Base-by-base conservation (phyloP, 2,329 filamentous ascomycete species). In the Colletotrichum graminicola region DNA sequence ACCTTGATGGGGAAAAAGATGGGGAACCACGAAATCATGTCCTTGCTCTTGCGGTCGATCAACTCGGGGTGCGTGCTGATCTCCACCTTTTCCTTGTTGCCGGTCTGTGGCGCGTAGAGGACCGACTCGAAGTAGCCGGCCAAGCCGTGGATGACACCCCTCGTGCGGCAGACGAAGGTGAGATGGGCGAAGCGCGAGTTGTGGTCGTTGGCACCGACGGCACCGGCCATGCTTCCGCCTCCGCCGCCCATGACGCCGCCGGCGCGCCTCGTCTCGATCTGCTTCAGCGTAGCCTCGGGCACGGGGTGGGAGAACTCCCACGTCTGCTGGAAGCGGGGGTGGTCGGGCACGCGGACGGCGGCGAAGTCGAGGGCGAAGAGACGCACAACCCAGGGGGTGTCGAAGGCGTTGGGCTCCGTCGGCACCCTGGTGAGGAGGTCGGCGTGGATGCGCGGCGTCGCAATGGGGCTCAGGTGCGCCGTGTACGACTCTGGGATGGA, bases 1-100 rank as follows among this genome's bases (percentile, higher is more conserved):
- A 95, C 94, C 90, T 96, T 97, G 18, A 99, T 84, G 0, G 97
- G 96, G 79, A 99, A 99, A 84, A 95, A 98, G 39, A 99, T 98
- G 1, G 96, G 96, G 80, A 99, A 99, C 96, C 96, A 99, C 66
- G 94, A 97, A 74, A 98, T 97, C 97, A 99, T 99, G 77, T 97
- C 95, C 78, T 92, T 93, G 85, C 94, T 97, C 88, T 98, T 98
- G 68, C 85, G 84, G 67, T 96, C 94, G 82, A 99, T 98, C 39
- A 92, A 93, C 74, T 97, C 93, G 0, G 96, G 97, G 77, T 97
- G 92, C 5, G 93, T 99, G 77, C 94, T 97, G 71, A 99, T 87
- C 83, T 98, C 95, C 5, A 98, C 89, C 75, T 90, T 91, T 1
- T 84, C 76, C 74, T 78, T 78, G 32, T 82, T 80, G 7, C 76